Conservation (phyloP, 345 rosid species). For the Citrus unshiu region DNA sequence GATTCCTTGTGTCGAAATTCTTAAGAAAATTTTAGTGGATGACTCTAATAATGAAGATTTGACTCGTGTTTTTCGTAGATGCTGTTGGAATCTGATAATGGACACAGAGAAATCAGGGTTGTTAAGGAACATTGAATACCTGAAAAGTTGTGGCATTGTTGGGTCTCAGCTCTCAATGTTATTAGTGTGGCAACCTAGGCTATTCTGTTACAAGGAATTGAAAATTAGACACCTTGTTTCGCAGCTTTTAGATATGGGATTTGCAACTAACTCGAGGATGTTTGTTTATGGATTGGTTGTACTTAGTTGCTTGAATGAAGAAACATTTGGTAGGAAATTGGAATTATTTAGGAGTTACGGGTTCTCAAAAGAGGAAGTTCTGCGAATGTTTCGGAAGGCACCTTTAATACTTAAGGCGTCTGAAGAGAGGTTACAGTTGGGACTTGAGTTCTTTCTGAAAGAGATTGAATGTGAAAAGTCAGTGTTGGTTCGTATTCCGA, state of each 20-base stretch:
- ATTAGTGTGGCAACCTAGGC: constrained; percentile 26
- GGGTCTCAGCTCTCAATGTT: constrained; percentile 28
- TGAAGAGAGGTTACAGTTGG: constrained; percentile 27
- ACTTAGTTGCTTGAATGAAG: constrained; percentile 24
- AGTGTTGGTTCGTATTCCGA: constrained; percentile 15
- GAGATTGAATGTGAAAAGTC: constrained; percentile 21
- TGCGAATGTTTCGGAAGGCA: constrained; percentile 23
- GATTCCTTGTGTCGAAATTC: constrained; percentile 21
- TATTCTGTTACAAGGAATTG: constrained; percentile 20
- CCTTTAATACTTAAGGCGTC: constrained; percentile 29
- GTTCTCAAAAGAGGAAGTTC: constrained; percentile 21
- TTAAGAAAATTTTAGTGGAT: constrained; percentile 19
- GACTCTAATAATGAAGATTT: constrained; percentile 17
- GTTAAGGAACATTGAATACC: constrained; percentile 24
- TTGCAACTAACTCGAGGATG: constrained; percentile 37
- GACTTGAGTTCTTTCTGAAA: constrained; percentile 30
- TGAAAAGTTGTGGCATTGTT: constrained; percentile 28
- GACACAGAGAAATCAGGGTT: not conserved
- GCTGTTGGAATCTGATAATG: not conserved
- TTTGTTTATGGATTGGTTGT: constrained; percentile 29
- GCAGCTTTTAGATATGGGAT: constrained; percentile 21
- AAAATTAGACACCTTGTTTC: constrained; percentile 19
- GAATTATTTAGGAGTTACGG: constrained; percentile 24
- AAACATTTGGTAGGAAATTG: constrained; percentile 22
- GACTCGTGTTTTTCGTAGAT: constrained; percentile 11